A percentile compares a stretch with the other conserved stretches of the same genome.
Conservation (phyloP, 108 stramenopile species). For the Fragilaria radians region DNA sequence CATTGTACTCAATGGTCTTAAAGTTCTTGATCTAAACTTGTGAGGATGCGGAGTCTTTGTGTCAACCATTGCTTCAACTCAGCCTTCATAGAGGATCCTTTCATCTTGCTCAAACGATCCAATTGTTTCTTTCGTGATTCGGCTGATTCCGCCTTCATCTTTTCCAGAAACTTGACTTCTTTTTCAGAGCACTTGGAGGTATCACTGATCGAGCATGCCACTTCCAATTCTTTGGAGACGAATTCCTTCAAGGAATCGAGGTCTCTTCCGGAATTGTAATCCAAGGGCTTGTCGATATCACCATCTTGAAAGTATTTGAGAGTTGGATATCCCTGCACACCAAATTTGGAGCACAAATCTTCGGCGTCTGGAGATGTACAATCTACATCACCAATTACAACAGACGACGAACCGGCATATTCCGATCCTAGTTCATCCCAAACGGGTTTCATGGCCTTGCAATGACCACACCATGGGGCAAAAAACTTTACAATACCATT, state of each 20-base stretch:
- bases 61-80: slow-evolving; percentile 34
- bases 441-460: slow-evolving; percentile 42
- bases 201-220: slow-evolving; percentile 44
- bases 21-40: slow-evolving; percentile 8
- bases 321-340: slow-evolving; percentile 45
- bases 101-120: slow-evolving; percentile 35
- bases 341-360: slow-evolving; percentile 45
- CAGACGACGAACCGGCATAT: slow-evolving; percentile 59
- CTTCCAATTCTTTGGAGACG: slow-evolving; percentile 46
- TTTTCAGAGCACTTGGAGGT: slow-evolving; percentile 35
- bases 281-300: slow-evolving; percentile 26
- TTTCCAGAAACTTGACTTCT: slow-evolving; percentile 44
- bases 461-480: slow-evolving; percentile 36
- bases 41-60: slow-evolving; percentile 34
- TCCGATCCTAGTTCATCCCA: slow-evolving; percentile 67
- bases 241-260: slow-evolving; percentile 43
- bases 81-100: slow-evolving; percentile 40
- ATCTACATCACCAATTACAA: slow-evolving; percentile 61
- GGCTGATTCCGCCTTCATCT: slow-evolving; percentile 36
- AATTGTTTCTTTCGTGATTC: slow-evolving; percentile 38
- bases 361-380: slow-evolving; percentile 44
- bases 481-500: slow-evolving; percentile 33
- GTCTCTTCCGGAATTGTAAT: slow-evolving; percentile 57
- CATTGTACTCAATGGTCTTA: too few species aligned
- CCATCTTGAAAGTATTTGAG: slow-evolving; percentile 62